Base-by-base conservation (phyloP, 441 rosid genomes). In the Aquilaria agallochum region DNA sequence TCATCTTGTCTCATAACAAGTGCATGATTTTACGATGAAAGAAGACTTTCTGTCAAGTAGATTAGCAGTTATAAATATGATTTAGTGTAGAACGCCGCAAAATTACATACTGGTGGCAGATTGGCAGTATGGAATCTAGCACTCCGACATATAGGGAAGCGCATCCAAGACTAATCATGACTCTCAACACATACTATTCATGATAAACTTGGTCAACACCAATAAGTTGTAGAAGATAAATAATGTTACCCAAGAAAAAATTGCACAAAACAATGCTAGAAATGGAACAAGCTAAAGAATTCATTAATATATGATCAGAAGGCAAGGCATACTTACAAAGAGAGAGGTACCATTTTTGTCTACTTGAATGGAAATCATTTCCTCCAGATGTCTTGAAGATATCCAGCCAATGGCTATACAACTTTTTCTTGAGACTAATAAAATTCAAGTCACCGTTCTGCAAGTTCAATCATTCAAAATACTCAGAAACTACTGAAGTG, bases 371-470 rank as follows among this genome's bases (percentile, higher is more conserved):
- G 53, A 94, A 86, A 64, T 84, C 85, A 68, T 69, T 78, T 70
- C 90, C 82, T 62, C 92, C 88, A 55, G 88, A 78, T 64, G 56
- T 73, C 65, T 75, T 72, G 76, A 82, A 84, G 68, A 72, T 56
- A 62, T 89, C 89, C 68, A 83, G 70, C 97, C 99, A 94, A 75
- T 88, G 88, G 55, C 78, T 80, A 73, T 78, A 81, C 81, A 94
- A 74, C 76, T 76, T 86, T 64, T 83, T 80, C 75, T 86, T 91
- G 74, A 94, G 79, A 71, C 72, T 89, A 66, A 55, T 72, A 64
- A 79, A 64, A 64, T 51, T 44, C 27, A 46, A 30, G 50, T 67
- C 58, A 55, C 45, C 60, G 40, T 78, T 81, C 94, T 84, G 73
- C 63, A 79, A 74, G 63, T 51, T 65, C 42, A 36, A 36, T 36